Percentiles rank a stretch among this genome's conserved stretches.
Conservation (phyloP, 1,284 basidiomycete genomes). For the Waitea zeae region DNA sequence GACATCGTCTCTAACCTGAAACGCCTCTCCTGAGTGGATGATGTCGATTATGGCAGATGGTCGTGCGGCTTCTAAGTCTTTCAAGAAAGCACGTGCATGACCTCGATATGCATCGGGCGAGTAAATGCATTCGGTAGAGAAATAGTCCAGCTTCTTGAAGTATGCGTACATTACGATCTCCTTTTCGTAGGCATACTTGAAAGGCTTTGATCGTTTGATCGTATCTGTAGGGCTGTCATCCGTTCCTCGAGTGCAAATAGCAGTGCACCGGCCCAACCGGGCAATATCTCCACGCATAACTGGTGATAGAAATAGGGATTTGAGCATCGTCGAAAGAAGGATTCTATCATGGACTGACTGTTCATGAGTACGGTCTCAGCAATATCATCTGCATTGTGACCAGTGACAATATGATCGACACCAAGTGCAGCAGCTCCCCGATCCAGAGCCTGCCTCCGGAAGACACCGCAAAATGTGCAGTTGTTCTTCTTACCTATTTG, state of each 20-base stretch:
- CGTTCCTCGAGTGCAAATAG: conserved; percentile 88
- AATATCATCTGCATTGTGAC: conserved; percentile 98
- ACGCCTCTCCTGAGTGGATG: conserved; percentile 89
- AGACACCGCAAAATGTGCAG: conserved; percentile 98
- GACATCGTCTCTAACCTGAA: conserved; percentile 64
- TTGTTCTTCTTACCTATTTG: conserved; percentile 97
- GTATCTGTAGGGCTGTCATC: too few species aligned
- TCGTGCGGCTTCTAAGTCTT: conserved; percentile 87
- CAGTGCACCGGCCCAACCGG: conserved; percentile 82
- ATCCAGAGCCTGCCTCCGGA: conserved; percentile 90
- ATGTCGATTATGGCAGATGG: conserved; percentile 96
- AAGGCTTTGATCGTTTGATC: conserved; percentile 93
- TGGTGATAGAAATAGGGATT: conserved; percentile 17
- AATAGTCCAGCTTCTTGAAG: conserved; percentile 97
- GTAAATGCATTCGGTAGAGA: conserved; percentile 98
- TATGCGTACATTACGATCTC: conserved; percentile 99
- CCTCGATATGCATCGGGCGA: conserved; percentile 97
- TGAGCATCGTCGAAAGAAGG: conserved; percentile 1
- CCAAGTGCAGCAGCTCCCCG: conserved; percentile 78
- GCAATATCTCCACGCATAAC: conserved; percentile 97
- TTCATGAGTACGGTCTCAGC: conserved; percentile 99
- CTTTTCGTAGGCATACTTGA: conserved; percentile 99
- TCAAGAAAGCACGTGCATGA: conserved; percentile 86
- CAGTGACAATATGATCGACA: conserved; percentile 97
- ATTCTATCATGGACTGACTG: too few species aligned